Base-by-base conservation (phyloP, 2,329 filamentous ascomycete species). In the Drechslerella coelobrocha region DNA sequence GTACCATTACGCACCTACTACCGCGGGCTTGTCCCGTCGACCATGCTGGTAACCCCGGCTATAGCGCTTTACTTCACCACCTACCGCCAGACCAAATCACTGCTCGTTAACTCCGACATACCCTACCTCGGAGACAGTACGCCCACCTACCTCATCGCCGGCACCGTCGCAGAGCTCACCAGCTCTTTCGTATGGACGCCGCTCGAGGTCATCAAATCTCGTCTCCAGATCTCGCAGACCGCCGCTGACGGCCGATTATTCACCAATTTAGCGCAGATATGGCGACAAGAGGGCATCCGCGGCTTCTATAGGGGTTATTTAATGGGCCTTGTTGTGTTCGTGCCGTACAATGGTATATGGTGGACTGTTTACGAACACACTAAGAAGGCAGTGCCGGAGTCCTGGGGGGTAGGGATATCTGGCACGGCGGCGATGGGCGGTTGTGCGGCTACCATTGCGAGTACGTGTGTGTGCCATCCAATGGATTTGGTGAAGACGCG, bases 331-430 rank as follows among this genome's bases (percentile, higher is more conserved):
- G 29, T 60, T 2, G 68, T 72, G 26, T 72, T 72, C 23, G 61
- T 65, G n/a, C 68, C 68, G 1, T 72, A 72, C n/a, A 72, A 72
- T 39, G 68, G 60, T 6, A 56, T 72, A n/a, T 72, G 60, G 60
- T 72, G 68, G 68, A 72, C 60, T 10, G 53, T 56, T 1, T 72
- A 72, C 47, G 68, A 72, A 23, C 59, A 72, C 29, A 72, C 68
- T 1, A 72, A 72, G 50, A 72, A 72, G 19, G 60, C 55, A 1
- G 29, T 50, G 19, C 60, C 68, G 5, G 37, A 31, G 10, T 47
- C 23, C n/a, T 69, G 65, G 65, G 24, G 50, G 31, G 37, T 43
- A 17, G 51, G n/a, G n/a, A n/a, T n/a, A n/a, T n/a, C 37, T 9
- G 54, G 56, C 17, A 48, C 51, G 24, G 68, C 68, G 8, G 60